These are phyloP conservation scores for Rasamsonia emersonii DNA, from an alignment of 2,329 filamentous ascomycete genomes.

Conservation along the genomic window DNA sequence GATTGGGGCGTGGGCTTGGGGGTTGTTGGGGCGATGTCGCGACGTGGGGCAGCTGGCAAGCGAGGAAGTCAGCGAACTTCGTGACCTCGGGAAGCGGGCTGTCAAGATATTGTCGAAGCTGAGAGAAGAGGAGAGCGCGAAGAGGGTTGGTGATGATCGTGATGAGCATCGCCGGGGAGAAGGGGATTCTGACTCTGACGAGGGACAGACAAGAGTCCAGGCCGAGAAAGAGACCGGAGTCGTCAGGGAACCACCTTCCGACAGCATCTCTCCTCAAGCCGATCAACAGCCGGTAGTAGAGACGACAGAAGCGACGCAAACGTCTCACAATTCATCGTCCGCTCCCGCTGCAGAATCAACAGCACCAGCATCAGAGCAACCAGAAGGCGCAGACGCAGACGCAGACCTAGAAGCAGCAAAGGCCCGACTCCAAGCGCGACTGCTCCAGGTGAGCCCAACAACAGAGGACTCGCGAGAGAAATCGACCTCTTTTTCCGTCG, in stretches of 20 bases:
- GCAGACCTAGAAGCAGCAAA: conserved; percentile 41
- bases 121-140: conserved; percentile 34
- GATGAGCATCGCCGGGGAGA: conserved; percentile 15
- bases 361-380: not conserved
- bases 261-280: too few species aligned
- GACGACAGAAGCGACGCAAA: not conserved
- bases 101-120: conserved; percentile 41
- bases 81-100: conserved; percentile 72
- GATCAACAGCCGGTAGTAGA: not conserved
- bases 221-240: not conserved
- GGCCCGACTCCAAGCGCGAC: conserved; percentile 36
- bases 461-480: conserved; percentile 6
- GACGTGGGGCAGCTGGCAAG: conserved; percentile 67
- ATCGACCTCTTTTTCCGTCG: too few species aligned
- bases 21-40: conserved; percentile 64
- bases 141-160: conserved; percentile 25
- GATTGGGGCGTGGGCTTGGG: conserved; percentile 79
- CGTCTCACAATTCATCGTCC: not conserved
- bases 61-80: conserved; percentile 64
- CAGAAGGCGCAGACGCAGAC: conserved; percentile 1
- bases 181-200: conserved; percentile 15
- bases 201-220: conserved; percentile 1
- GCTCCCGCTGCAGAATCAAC: too few species aligned
- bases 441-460: conserved; percentile 17
- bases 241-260: too few species aligned